Evolutionary conservation across 495 filamentous ascomycete genomes (phyloP), one percentile per base, ranked within the genome.

Genomic region (Hypomontagnella submonticulosa): DNA sequence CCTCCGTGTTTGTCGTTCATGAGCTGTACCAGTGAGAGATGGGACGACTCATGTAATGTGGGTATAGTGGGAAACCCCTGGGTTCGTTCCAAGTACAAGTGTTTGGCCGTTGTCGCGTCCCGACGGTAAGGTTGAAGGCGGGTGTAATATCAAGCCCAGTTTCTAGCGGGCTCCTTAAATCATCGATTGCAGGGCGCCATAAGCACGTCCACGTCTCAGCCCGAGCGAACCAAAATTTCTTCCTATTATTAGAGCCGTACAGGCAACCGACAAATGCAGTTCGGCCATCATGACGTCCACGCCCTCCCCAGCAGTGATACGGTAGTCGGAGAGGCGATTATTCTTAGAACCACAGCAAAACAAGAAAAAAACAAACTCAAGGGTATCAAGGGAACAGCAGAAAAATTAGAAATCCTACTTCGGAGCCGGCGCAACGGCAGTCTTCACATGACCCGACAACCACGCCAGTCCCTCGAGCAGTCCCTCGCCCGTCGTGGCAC

Each of bases 391-490:
- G 57, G 37, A 59, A 70, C 32, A 59, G 67, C 32, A 46, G 50
- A 54, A 30, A n/a, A 61, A 57, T 46, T 30, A 62, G 62, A 70
- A 54, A 33, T 43, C 52, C 63, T 76, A 83, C 70, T 85, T 84
- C 76, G 84, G 85, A 37, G 65, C 68, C 11, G 79, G 77, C 32
- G 80, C 77, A 44, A 89, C 83, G 50, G 83, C 83, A 27, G 87
- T 86, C 80, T 96, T 96, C 80, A 96, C 91, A 76, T 96, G 96
- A 79, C 94, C 92, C 33, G 92, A 96, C 66, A 97, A 87, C 93
- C 93, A 97, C 32, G 87, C 89, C 74, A 99, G 81, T 41, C 96
- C 95, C 80, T 98, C 93, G 66, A 96, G 90, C 61, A 99, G 87
- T 70, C 95, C 96, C 66, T 95, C 95, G 30, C 93, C 94, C 19